These are phyloP conservation scores for Colletotrichum orchidophilum DNA, from an alignment of 2,329 filamentous ascomycete species.

Conservation along the genomic window DNA sequence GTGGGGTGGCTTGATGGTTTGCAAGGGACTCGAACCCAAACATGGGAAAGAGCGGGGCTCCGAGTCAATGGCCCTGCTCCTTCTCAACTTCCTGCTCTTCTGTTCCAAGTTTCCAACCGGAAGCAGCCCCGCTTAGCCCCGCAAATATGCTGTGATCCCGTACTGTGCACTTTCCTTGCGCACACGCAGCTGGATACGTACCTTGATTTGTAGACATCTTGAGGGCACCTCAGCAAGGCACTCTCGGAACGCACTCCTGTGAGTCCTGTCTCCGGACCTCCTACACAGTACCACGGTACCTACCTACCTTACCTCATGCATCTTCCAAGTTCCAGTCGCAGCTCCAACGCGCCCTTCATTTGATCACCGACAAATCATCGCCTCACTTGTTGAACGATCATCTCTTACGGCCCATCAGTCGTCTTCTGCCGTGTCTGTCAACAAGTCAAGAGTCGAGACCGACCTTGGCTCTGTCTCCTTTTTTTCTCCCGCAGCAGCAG, in stretches of 20 bases:
- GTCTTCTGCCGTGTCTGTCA: no score
- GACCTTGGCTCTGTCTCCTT: neutral
- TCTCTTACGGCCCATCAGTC: neutral
- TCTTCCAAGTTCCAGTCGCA: slow-evolving; percentile 27
- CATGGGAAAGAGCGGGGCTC: neutral
- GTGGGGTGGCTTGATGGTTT: neutral
- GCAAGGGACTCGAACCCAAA: neutral
- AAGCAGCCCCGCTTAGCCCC: neutral
- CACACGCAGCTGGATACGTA: neutral
- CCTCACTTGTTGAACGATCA: neutral
- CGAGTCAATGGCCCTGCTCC: slow-evolving; percentile 11
- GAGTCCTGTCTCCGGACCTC: neutral
- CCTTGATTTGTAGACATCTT: no score
- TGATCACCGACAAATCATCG: slow-evolving; percentile 1
- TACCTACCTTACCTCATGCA: neutral
- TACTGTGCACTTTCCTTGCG: neutral
- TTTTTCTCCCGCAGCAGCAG: neutral
- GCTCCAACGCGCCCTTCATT: slow-evolving; percentile 21
- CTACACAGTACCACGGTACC: slow-evolving; percentile 5
- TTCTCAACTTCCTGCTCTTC: neutral
- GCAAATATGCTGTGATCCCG: slow-evolving; percentile 6
- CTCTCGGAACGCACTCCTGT: neutral
- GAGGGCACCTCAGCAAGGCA: no score
- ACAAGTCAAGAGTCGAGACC: neutral
- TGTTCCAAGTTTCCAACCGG: neutral